Percentiles rank a stretch among this genome's conserved stretches.
phyloP scores from a whole-genome alignment of 345 rosid species.

The thale cress (Arabidopsis thaliana) region TAIR10.1 NC_003074.8:9872001-9872500 shows the following conservation, averaged over 20 bases:
- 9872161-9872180: slow-evolving; percentile 24
- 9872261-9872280: neutral
- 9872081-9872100: slow-evolving; percentile 13
- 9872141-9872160: slow-evolving; percentile 36
- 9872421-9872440: slow-evolving; percentile 19
- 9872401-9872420: slow-evolving; percentile 29
- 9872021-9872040: slow-evolving; percentile 21
- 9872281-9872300: neutral
- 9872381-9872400: slow-evolving; percentile 41
- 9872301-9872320: neutral
- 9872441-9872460: slow-evolving; percentile 8
- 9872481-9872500: slow-evolving; percentile 51
- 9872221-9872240: neutral
- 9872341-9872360: slow-evolving; percentile 40
- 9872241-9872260: neutral
- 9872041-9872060: slow-evolving; percentile 7
- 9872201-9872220: neutral
- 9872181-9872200: neutral
- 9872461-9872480: slow-evolving; percentile 40
- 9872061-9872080: slow-evolving; percentile 20
- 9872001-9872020: slow-evolving; percentile 47
- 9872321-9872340: slow-evolving; percentile 34
- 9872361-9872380: slow-evolving; percentile 48
- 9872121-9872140: slow-evolving; percentile 46
- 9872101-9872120: slow-evolving; percentile 46